Percentiles rank a stretch among this genome's conserved stretches.
These are phyloP conservation scores for Pyricularia sp. DNA, from an alignment of 2,329 filamentous ascomycete genomes.

Conservation along the genomic window DNA sequence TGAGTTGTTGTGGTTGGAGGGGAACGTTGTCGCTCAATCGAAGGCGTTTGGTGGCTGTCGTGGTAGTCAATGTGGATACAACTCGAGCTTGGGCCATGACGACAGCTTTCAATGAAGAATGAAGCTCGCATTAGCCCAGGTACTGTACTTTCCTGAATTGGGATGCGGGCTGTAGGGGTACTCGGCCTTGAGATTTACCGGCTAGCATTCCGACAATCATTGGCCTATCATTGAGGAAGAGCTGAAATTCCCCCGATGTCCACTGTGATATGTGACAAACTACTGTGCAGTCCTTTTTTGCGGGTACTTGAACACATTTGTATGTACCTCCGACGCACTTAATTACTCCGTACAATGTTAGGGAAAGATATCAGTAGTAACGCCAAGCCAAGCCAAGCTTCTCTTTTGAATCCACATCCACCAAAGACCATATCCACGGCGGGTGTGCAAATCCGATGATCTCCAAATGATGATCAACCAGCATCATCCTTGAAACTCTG, in stretches of 20 bases:
- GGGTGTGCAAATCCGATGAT: neutral
- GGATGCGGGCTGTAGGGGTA: neutral
- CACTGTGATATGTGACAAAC: no score
- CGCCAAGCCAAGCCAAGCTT: neutral
- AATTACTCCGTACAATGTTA: no score
- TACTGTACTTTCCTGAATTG: neutral
- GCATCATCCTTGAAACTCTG: neutral
- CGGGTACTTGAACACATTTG: neutral
- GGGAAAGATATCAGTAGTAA: neutral
- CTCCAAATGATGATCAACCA: neutral
- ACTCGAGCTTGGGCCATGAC: neutral
- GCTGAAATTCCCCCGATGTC: neutral
- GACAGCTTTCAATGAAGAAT: neutral
- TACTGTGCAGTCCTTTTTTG: neutral
- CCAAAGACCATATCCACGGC: neutral
- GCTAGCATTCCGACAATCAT: neutral
- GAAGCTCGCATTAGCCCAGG: neutral
- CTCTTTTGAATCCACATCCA: neutral
- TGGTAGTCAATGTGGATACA: neutral
- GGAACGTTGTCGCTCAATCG: neutral
- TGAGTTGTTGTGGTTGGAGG: neutral
- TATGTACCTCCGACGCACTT: no score
- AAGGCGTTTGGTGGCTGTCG: neutral
- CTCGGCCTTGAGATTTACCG: neutral
- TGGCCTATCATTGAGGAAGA: neutral